Base-by-base conservation (phyloP, 305 asterid species). In the Fraxinus platypoda region DNA sequence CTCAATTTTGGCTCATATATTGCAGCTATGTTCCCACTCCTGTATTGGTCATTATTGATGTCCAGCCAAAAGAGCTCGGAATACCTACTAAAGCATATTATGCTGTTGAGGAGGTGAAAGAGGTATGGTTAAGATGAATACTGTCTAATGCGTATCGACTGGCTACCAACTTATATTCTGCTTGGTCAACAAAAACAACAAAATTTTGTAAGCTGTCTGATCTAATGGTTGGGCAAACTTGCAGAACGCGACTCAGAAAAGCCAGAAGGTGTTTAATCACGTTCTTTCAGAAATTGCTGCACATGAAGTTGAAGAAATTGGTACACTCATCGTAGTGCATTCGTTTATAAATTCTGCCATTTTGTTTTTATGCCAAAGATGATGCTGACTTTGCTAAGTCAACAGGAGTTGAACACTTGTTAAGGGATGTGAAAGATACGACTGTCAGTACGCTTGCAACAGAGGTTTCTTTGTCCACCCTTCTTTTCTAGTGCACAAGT, bases 51-150 rank as follows among this genome's bases (percentile, higher is more conserved):
- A 94, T 95, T 81, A 94, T 95, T 57, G 98, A 95, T 81, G 97
- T 95, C 49, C 97, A 94, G 84, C 98, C 98, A 7, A 90, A 90
- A 82, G 98, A 95, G 87, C 91, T 91, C 8, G 98, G 98, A 74
- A 95, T 95, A 77, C 98, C 98, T 41, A 91, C 97, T 75, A 95
- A 95, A 90, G 98, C 98, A 38, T 95, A 95, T 89, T 95, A 93
- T 81, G 98, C 98, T 19, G 95, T 95, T 59, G 98, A 95, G 89
- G 98, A 95, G 88, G 98, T 95, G 83, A 95, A 95, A 88, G 99
- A 94, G 97, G 98, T 95, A 82, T 17, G 57, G 28, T 49, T 57
- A 66, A 75, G 76, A 19, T 52, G 62, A 35, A 46, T 23, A 3
- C 59, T 4, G 17, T 38, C 77, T 11, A 81, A 79, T 41, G 31